Evolutionary conservation across 2,329 filamentous ascomycete genomes (phyloP).

Genomic region (Fusarium oligoseptatum): DNA sequence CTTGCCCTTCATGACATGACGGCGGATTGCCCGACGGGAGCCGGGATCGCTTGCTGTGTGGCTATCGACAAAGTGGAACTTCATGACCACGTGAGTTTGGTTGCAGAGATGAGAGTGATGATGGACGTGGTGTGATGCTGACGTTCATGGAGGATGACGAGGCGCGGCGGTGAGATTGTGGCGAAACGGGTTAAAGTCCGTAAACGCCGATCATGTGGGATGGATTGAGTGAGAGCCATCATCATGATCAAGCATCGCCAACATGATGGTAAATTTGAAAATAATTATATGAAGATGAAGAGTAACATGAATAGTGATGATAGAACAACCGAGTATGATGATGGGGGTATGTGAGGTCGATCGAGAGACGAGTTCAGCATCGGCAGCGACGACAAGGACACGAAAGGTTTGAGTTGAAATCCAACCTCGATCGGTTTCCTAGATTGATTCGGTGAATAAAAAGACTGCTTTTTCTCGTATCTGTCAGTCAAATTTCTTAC

Average conservation of each 20-base stretch:
- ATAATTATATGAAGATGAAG: background rate
- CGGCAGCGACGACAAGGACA: background rate
- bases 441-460: background rate
- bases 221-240: background rate
- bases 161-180: conserved; percentile 20
- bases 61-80: conserved; percentile 38
- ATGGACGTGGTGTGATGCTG: background rate
- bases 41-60: conserved; percentile 7
- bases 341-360: background rate
- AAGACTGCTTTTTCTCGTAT: background rate
- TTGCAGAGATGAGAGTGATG: background rate
- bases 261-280: background rate
- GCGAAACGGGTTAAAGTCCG: conserved; percentile 26
- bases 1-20: conserved; percentile 44
- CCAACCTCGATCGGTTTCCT: background rate
- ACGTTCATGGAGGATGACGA: background rate
- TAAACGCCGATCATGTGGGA: conserved; percentile 24
- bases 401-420: conserved; percentile 1
- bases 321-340: background rate
- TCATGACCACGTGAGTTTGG: conserved; percentile 19
- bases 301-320: background rate
- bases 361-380: background rate
- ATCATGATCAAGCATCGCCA: background rate
- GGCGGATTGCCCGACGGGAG: conserved; percentile 33
- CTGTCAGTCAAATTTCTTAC: background rate